A percentile compares a stretch with the other conserved stretches of the same genome.
Conservation (phyloP, 441 rosid species). For the Erodium trifolium region DNA sequence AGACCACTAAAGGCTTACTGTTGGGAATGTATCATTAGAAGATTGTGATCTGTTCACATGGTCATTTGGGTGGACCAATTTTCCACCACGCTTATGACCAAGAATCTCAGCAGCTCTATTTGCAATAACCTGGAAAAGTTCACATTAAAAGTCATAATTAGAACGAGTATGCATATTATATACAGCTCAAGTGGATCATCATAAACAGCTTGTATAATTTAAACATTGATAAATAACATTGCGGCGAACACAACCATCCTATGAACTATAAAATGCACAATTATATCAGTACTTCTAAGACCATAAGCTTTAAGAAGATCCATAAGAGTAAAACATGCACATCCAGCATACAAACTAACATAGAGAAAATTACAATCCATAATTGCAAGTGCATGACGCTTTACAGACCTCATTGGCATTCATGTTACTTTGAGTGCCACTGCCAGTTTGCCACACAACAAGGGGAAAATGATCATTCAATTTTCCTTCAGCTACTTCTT, state of each 20-base stretch:
- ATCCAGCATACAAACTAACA: neutral
- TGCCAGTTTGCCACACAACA: constrained; percentile 97
- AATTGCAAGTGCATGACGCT: neutral
- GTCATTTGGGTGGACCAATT: constrained; percentile 90
- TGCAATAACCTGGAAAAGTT: constrained; percentile 66
- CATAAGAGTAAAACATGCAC: neutral
- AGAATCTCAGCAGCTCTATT: constrained; percentile 95
- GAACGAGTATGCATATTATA: neutral
- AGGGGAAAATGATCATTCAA: constrained; percentile 84
- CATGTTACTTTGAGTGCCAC: constrained; percentile 99
- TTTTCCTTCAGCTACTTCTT: constrained; percentile 89
- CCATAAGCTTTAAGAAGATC: neutral
- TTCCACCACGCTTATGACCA: constrained; percentile 78
- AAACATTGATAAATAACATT: neutral
- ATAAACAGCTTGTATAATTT: neutral
- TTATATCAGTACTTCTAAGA: neutral
- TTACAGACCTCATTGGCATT: constrained; percentile 85
- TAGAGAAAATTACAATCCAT: neutral
- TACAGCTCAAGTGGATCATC: neutral
- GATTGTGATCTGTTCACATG: constrained; percentile 93
- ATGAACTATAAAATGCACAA: neutral
- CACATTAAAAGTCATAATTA: neutral
- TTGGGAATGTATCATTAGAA: constrained; percentile 93
- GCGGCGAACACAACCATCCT: neutral
- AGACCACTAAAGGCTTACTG: constrained; percentile 37